Evolutionary conservation across 2,329 filamentous ascomycete species (phyloP).

Genomic region (Calonectria hongkongensis): DNA sequence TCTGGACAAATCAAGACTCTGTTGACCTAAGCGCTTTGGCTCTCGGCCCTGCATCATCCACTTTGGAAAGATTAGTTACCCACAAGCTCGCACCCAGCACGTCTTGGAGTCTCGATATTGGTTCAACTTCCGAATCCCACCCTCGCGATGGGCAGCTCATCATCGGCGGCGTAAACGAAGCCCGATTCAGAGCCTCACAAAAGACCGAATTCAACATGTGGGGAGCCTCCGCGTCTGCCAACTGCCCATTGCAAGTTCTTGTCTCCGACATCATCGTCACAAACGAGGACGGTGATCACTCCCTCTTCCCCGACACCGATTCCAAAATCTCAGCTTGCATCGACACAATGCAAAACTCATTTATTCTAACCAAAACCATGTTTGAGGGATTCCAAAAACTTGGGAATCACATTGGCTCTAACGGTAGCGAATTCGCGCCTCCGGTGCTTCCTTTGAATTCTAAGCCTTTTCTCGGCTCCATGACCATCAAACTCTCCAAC

Average conservation of each 20-base stretch:
- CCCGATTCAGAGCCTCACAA: constrained; percentile 14
- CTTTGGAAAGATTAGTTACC: constrained; percentile 4
- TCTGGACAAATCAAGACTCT: constrained; percentile 28
- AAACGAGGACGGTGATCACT: constrained; percentile 34
- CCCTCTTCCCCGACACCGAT: constrained; percentile 29
- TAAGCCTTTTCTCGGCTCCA: constrained; percentile 8
- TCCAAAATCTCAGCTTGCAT: constrained; percentile 36
- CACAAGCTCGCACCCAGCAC: constrained; percentile 26
- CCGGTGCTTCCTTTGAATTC: neutral
- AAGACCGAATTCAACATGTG: constrained; percentile 37
- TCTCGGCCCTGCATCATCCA: constrained; percentile 28
- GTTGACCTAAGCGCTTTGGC: constrained; percentile 33
- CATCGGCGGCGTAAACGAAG: constrained; percentile 37
- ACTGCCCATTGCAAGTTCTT: constrained; percentile 35
- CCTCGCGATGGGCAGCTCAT: constrained; percentile 36
- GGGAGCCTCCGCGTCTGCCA: constrained; percentile 32
- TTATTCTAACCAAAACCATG: constrained; percentile 35
- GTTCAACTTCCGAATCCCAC: constrained; percentile 30
- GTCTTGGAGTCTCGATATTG: constrained; percentile 31
- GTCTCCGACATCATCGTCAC: constrained; percentile 34
- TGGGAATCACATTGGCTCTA: constrained; percentile 32
- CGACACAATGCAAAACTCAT: constrained; percentile 37
- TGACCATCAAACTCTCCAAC: constrained; percentile 34
- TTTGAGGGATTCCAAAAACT: constrained; percentile 34
- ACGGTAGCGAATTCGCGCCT: constrained; percentile 14